Percentiles rank a stretch among this genome's conserved stretches.
Conservation (phyloP, 176 grass and related monocot genomes). For the Lolium rigidum region DNA sequence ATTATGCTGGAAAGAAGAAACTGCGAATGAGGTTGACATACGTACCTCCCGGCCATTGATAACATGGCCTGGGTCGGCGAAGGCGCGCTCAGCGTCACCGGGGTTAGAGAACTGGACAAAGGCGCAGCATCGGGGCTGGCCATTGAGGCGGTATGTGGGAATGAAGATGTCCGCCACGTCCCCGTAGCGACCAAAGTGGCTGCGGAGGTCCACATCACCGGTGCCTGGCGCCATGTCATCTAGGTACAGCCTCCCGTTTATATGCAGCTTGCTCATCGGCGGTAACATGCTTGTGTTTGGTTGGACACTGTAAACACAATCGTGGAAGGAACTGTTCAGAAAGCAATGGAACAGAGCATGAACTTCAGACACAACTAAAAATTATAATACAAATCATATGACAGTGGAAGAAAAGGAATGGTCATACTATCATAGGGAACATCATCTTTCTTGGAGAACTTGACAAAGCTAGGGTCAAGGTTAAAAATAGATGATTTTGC, state of each 20-base stretch:
- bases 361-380: background rate
- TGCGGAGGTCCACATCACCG: background rate
- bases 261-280: background rate
- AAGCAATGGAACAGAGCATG: background rate
- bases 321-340: background rate
- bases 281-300: background rate
- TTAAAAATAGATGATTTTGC: background rate
- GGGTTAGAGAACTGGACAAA: constrained; percentile 42
- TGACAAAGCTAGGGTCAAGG: background rate
- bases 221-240: constrained; percentile 34
- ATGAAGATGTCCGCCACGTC: constrained; percentile 44
- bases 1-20: background rate
- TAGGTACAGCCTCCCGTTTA: constrained; percentile 40
- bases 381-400: background rate
- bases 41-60: constrained; percentile 11
- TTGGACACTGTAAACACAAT: background rate
- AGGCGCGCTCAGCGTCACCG: background rate
- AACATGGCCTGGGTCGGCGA: background rate
- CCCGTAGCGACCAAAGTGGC: constrained; percentile 47
- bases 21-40: constrained; percentile 10
- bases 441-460: background rate
- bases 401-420: background rate
- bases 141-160: constrained; percentile 29
- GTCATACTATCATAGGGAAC: background rate
- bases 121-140: constrained; percentile 27